Evolutionary conservation across 2,329 filamentous ascomycete genomes (phyloP).

Genomic region (Alternaria atra): DNA sequence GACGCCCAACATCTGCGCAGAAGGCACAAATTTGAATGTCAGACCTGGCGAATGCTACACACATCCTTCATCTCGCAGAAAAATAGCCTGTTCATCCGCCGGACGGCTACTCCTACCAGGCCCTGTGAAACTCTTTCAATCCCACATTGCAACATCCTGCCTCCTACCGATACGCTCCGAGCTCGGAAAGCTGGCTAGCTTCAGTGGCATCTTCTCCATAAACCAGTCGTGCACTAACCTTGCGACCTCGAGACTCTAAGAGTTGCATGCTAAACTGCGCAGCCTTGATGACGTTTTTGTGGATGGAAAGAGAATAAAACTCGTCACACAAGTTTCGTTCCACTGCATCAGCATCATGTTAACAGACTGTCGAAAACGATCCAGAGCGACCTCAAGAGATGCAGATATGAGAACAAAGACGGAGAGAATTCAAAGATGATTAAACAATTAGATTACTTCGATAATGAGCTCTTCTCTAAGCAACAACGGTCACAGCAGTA

Average conservation of each 20-base stretch:
- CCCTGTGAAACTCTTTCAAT: not conserved
- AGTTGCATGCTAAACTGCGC: too few relatives aligned
- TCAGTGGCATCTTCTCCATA: not conserved
- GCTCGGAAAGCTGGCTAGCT: not conserved
- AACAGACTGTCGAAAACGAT: too few relatives aligned
- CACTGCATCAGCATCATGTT: not conserved
- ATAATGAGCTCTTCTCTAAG: not conserved
- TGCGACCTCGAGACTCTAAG: not conserved
- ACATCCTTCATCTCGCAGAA: not conserved
- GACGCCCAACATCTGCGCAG: too few relatives aligned
- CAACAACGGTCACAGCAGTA: not conserved
- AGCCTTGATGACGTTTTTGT: not conserved
- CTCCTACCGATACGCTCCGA: not conserved
- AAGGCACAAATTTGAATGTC: too few relatives aligned
- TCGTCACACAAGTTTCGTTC: not conserved
- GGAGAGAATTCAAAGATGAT: not conserved
- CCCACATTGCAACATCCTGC: fast-evolving
- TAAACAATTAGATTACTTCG: not conserved
- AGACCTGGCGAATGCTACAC: too few relatives aligned
- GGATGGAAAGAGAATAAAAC: not conserved
- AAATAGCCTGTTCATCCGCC: not conserved
- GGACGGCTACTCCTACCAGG: not conserved
- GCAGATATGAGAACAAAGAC: fast-evolving
- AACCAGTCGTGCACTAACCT: not conserved
- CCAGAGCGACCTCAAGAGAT: not conserved